Base-by-base conservation (phyloP, 208 protist genomes). In the Crithidia mellificae region DNA sequence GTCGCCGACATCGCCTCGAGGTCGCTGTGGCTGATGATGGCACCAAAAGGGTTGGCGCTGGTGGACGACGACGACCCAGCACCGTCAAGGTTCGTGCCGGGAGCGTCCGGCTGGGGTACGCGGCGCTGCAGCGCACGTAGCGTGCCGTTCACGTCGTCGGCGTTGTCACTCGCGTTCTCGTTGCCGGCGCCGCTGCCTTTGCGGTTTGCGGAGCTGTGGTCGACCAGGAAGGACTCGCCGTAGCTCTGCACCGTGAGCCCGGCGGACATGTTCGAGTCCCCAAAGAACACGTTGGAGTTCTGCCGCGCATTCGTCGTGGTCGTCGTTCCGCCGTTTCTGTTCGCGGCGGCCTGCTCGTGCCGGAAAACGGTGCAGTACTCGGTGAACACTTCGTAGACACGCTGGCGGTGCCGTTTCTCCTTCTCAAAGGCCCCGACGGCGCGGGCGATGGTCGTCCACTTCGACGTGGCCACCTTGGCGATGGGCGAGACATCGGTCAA, bases 311-410 rank as follows among this genome's bases (percentile, higher is more conserved):
- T n/a, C 30, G 7, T 1, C 22, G 38, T 14, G 22, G 19, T 2
- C 30, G 51, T 15, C 17, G 30, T 25, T 30, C 34, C 34, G 34
- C 34, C 11, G 34, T 11, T 38, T 19, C 27, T 5, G 50, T 8
- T 36, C n/a, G 27, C 34, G 0, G 54, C 61, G 7, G 29, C 32
- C 7, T 61, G 43, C 44, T 65, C 51, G 15, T 78, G 72, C 2
- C 69, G 68, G 46, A 78, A 84, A 32, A 68, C 62, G 20, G 74
- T 77, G 68, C 83, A 89, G 86, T 90, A 96, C 59, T 83, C 68
- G 29, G 72, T 80, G 72, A 96, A 96, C 7, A 92, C 78, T 24
- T 90, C 74, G 74, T 90, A 93, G 5, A 94, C 85, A 11, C 79
- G 77, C 57, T 86, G 72, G 38, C 85, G 86, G 57, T 93, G 91